phyloP scores from a whole-genome alignment of 805 yeast species.

The Barnettozyma californica region DNA sequence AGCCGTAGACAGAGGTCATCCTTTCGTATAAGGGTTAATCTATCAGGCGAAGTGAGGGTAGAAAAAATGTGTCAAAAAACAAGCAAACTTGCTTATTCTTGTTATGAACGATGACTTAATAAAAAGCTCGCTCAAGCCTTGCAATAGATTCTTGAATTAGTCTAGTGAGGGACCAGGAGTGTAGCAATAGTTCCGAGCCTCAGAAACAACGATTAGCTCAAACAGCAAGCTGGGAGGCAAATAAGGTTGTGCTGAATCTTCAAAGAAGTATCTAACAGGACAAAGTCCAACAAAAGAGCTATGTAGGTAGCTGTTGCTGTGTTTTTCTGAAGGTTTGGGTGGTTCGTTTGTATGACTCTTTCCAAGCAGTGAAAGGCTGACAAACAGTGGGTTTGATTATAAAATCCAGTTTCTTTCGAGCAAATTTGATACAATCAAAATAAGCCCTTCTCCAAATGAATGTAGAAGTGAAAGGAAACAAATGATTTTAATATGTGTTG shows the following conservation, averaged over 20 bases:
- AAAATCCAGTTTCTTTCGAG: constrained; percentile 23
- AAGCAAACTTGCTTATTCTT: neutral
- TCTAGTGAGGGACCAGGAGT: neutral
- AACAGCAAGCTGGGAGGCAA: neutral
- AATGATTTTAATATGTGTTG: constrained; percentile 6
- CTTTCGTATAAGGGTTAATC: constrained; percentile 3
- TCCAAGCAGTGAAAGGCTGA: constrained; percentile 2
- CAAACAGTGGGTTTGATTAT: constrained; percentile 7
- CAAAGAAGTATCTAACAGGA: constrained; percentile 1
- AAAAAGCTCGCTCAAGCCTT: constrained; percentile 34
- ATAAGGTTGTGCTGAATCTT: neutral
- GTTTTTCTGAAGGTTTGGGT: constrained; percentile 2
- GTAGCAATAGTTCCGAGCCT: constrained; percentile 1
- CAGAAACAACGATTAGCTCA: neutral
- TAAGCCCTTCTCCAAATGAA: constrained; percentile 5
- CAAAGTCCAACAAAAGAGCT: neutral
- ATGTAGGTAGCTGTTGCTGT: neutral
- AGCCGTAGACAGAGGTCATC: constrained; percentile 22
- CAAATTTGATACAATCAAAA: constrained; percentile 10
- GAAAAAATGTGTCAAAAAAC: neutral
- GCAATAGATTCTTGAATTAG: neutral
- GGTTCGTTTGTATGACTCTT: constrained; percentile 3
- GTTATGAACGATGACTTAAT: constrained; percentile 36
- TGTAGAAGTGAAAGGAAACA: constrained; percentile 8
- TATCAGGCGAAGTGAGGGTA: neutral